Evolutionary conservation across 257 asterid genomes (phyloP).

Genomic region (Plantago ovata): DNA sequence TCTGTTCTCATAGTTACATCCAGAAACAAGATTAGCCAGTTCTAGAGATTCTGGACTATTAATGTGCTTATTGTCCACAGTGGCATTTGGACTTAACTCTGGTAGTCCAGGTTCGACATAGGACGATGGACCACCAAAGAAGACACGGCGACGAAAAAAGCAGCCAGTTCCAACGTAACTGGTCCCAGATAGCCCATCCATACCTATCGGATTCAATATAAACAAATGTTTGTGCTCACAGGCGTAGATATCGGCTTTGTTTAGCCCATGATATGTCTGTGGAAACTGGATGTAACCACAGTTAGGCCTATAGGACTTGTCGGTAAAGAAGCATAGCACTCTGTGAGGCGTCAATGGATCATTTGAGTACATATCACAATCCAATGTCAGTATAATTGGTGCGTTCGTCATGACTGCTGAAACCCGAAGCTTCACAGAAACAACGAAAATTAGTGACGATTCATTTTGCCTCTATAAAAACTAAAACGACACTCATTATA

Average conservation of each 20-base stretch:
- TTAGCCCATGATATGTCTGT: constrained; percentile 59
- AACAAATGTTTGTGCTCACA: constrained; percentile 47
- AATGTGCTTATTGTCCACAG: constrained; percentile 35
- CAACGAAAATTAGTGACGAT: neutral
- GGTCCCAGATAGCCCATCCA: constrained; percentile 72
- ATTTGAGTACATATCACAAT: constrained; percentile 81
- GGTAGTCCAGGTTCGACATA: constrained; percentile 35
- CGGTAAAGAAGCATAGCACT: constrained; percentile 39
- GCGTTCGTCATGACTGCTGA: constrained; percentile 69
- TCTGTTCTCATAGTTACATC: constrained; percentile 51
- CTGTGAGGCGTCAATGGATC: constrained; percentile 55
- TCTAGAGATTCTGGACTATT: constrained; percentile 17
- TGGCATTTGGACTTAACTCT: constrained; percentile 39
- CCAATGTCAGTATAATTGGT: constrained; percentile 61
- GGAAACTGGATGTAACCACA: constrained; percentile 71
- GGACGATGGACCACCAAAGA: constrained; percentile 50
- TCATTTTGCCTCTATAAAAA: neutral
- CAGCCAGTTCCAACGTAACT: constrained; percentile 68
- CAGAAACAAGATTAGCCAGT: constrained; percentile 50
- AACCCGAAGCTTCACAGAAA: constrained; percentile 51
- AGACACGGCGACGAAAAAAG: constrained; percentile 55
- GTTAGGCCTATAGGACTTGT: constrained; percentile 30
- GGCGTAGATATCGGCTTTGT: constrained; percentile 57
- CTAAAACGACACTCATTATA: neutral
- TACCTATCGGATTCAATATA: constrained; percentile 41